These are phyloP conservation scores for Ophiostoma himal-ulmi DNA, from an alignment of 2,329 filamentous ascomycete species.

Conservation along the genomic window DNA sequence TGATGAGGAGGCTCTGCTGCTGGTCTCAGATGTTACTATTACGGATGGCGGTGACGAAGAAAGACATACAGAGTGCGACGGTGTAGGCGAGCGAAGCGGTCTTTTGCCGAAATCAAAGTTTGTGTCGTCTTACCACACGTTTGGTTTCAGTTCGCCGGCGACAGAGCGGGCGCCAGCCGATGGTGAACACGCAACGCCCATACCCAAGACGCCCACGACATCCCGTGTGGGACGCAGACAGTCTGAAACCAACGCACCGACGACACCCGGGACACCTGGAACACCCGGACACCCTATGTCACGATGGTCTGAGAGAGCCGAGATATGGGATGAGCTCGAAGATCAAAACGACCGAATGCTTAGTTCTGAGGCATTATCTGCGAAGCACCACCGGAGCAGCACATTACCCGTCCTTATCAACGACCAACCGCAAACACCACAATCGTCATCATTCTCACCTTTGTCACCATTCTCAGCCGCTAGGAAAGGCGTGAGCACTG, in stretches of 20 bases:
- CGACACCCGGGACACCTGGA: constrained; percentile 33
- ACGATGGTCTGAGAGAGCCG: constrained; percentile 61
- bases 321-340: constrained; percentile 85
- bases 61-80: not conserved
- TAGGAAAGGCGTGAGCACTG: constrained; percentile 33
- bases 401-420: constrained; percentile 43
- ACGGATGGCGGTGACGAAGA: constrained; percentile 36
- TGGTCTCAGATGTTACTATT: constrained; percentile 41
- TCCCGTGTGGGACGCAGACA: constrained; percentile 10
- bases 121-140: constrained; percentile 43
- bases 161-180: constrained; percentile 1
- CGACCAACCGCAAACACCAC: constrained; percentile 25
- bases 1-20: constrained; percentile 48
- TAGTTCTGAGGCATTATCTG: constrained; percentile 23
- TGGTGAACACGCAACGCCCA: not conserved
- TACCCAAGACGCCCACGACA: constrained; percentile 1
- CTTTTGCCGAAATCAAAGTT: constrained; percentile 26
- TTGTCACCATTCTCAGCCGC: constrained; percentile 29
- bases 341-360: constrained; percentile 53
- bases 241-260: not conserved
- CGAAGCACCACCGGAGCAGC: constrained; percentile 44
- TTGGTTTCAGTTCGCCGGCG: constrained; percentile 31
- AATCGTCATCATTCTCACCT: constrained; percentile 1
- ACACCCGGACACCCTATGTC: constrained; percentile 18
- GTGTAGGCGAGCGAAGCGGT: constrained; percentile 14